A percentile compares a stretch with the other conserved stretches of the same genome.
These are phyloP conservation scores for Cardamine resedifolia DNA, from an alignment of 345 rosid species.

Conservation along the genomic window DNA sequence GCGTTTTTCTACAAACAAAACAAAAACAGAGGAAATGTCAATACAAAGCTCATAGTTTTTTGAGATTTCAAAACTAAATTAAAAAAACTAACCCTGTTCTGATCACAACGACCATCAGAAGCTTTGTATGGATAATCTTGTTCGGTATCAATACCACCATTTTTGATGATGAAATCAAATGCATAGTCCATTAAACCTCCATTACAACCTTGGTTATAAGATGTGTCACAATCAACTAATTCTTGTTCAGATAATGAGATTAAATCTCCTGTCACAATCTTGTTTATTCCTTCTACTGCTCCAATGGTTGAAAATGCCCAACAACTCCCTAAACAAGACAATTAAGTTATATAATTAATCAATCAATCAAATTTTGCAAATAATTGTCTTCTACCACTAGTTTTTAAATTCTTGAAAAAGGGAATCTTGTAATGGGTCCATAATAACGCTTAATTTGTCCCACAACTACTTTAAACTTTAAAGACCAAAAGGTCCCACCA, in stretches of 20 bases:
- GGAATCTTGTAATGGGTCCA: constrained; percentile 15
- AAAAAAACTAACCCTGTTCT: constrained; percentile 65
- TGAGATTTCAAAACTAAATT: too few species aligned
- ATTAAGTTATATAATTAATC: constrained; percentile 6
- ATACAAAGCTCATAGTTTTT: neutral
- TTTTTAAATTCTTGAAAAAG: constrained; percentile 1
- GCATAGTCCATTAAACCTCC: constrained; percentile 97
- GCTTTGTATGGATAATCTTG: constrained; percentile 80
- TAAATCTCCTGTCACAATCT: constrained; percentile 77
- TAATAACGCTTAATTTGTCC: neutral
- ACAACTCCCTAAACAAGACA: constrained; percentile 66
- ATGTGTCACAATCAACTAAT: constrained; percentile 79
- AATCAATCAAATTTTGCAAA: neutral
- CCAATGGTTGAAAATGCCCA: constrained; percentile 96
- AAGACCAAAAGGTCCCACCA: constrained; percentile 5
- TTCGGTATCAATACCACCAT: constrained; percentile 85
- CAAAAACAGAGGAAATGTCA: neutral
- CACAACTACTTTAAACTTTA: constrained; percentile 5
- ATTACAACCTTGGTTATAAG: constrained; percentile 80
- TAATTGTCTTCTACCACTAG: neutral
- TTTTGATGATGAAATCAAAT: constrained; percentile 79
- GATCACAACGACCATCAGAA: constrained; percentile 61
- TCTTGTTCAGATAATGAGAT: constrained; percentile 87
- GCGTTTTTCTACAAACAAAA: constrained; percentile 66
- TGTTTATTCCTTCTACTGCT: constrained; percentile 90